Base-by-base conservation (phyloP, 1,139 yeast genomes). In the Casaregolazyma lundiana region DNA sequence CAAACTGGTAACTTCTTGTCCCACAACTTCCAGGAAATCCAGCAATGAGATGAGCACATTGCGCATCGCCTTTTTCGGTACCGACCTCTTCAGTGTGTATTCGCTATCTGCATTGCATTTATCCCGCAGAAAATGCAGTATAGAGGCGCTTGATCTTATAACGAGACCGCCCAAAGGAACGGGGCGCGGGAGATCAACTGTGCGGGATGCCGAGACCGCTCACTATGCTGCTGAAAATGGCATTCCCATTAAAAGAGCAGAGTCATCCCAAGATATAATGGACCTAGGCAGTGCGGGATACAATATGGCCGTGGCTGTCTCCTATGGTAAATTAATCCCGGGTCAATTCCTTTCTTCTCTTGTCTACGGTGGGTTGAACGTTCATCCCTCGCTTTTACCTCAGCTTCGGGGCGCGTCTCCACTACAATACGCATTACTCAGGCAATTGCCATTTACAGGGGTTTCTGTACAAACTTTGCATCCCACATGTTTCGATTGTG, bases 321-420 rank as follows among this genome's bases (percentile, higher is more conserved):
- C 97, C 0, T 92, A 80, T 61, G 98, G 98, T 0, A 73, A 72
- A 45, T 68, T 90, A 41, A 87, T 92, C 5, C 97, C 97, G 0
- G 67, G 67, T 0, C 50, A 64, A 2, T 79, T 88, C 52, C 64
- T 92, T 2, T 45, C 60, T 0, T 39, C 61, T 0, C 67, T 83
- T 36, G 63, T 66, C 7, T 78, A 66, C 59, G 90, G 92, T 0
- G 95, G 97, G 0, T 60, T 92, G 19, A 92, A 92, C 60, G 90
- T 92, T 0, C 99, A 92, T 62, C 99, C 99, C 0, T 88, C 97
- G 0, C 64, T 90, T 15, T 71, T 92, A 9, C 98, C 98, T 0
- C 69, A 67, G 44, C 81, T 86, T 59, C 76, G 90, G 1, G 99
- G 99, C 0, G 81, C 97, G 0, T 84, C 97, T 2, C 99, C 99